phyloP scores from a whole-genome alignment of 169 alveolate genomes.

The Neospora caninum region DNA sequence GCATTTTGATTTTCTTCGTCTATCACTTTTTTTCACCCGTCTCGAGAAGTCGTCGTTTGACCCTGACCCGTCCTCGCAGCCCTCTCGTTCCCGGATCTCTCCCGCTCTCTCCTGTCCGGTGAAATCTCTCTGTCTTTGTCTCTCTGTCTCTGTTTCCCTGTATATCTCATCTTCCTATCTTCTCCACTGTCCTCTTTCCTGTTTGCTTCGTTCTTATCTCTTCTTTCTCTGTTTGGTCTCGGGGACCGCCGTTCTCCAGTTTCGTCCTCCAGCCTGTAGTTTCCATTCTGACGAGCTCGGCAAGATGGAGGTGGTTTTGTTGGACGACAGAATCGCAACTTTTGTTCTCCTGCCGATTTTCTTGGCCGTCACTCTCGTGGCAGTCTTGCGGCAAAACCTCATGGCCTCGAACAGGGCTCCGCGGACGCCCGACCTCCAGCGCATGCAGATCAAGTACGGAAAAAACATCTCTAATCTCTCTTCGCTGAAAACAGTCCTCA shows the following conservation, averaged over 20 bases:
- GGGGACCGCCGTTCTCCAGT: not conserved
- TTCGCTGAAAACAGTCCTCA: not conserved
- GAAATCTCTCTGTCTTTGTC: not conserved
- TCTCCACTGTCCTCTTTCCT: not conserved
- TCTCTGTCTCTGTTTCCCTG: not conserved
- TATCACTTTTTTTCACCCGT: no score
- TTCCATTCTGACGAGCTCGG: not conserved
- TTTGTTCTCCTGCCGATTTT: slow-evolving; percentile 74
- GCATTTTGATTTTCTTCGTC: no score
- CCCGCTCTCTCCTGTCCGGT: not conserved
- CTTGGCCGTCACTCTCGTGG: slow-evolving; percentile 69
- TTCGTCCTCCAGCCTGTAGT: not conserved
- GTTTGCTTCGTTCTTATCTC: not conserved
- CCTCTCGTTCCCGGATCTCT: not conserved
- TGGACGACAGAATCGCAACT: slow-evolving; percentile 71
- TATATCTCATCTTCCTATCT: not conserved
- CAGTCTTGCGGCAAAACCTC: slow-evolving; percentile 72
- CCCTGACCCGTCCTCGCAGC: no score
- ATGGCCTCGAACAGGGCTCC: not conserved
- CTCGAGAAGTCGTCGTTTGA: no score
- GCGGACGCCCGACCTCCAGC: slow-evolving; percentile 10
- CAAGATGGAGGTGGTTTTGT: slow-evolving; percentile 71
- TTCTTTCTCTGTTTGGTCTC: not conserved
- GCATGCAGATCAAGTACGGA: slow-evolving; percentile 9
- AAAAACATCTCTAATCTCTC: not conserved